These are phyloP conservation scores for Didymella exigua DNA, from an alignment of 2,329 filamentous ascomycete genomes.

Conservation along the genomic window DNA sequence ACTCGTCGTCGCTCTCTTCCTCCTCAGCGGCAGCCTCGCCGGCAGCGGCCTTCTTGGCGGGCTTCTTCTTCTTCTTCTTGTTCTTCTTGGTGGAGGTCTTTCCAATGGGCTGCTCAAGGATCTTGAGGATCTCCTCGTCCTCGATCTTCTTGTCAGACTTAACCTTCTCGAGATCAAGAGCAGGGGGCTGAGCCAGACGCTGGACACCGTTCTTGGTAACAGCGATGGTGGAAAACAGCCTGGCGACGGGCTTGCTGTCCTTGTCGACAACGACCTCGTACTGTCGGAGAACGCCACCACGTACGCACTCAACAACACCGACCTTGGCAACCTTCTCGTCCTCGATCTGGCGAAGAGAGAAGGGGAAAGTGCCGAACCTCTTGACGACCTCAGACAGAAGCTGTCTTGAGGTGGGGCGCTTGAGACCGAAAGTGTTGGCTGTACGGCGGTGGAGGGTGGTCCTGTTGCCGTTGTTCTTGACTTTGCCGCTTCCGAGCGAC, in stretches of 20 bases:
- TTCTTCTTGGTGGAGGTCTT: constrained; percentile 74
- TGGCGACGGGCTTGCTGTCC: constrained; percentile 81
- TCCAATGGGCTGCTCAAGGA: constrained; percentile 82
- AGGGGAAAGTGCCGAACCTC: constrained; percentile 97
- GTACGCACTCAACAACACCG: constrained; percentile 94
- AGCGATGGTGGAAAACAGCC: constrained; percentile 88
- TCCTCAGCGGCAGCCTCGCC: constrained; percentile 50
- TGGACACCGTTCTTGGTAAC: constrained; percentile 98
- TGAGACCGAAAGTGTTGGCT: constrained; percentile 86
- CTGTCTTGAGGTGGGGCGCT: constrained; percentile 91
- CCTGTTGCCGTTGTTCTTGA: constrained; percentile 85
- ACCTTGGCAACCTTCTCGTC: constrained; percentile 96
- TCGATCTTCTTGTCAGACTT: constrained; percentile 98
- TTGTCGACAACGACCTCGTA: constrained; percentile 97
- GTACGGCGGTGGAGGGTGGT: constrained; percentile 93
- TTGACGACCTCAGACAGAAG: constrained; percentile 92
- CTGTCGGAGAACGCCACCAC: constrained; percentile 87
- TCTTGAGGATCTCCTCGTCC: constrained; percentile 93
- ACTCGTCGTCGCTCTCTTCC: constrained; percentile 48
- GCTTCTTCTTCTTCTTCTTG: constrained; percentile 80
- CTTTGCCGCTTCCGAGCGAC: constrained; percentile 88
- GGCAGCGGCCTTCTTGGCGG: constrained; percentile 68
- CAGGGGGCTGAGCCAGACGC: constrained; percentile 77
- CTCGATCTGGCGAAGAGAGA: constrained; percentile 94
- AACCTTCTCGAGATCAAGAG: constrained; percentile 78